A percentile compares a stretch with the other conserved stretches of the same genome.
Evolutionary conservation across 768 basidiomycete species (phyloP).

Genomic region (Fomitopsis serialis): DNA sequence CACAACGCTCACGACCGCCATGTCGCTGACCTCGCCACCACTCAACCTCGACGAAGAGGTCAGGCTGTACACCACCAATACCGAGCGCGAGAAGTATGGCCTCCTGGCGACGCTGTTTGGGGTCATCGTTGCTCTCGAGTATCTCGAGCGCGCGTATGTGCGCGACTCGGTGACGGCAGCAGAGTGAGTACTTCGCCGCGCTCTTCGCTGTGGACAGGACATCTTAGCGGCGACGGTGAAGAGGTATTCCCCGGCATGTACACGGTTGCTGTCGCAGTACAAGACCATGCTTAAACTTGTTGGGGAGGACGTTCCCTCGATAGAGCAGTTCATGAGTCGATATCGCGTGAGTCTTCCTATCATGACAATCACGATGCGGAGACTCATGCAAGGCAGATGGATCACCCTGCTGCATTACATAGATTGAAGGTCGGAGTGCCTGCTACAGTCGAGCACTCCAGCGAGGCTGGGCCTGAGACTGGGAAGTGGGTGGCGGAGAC

Average conservation of each 20-base stretch:
- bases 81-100: constrained; percentile 85
- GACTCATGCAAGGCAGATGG: constrained; percentile 58
- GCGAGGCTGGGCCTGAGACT: constrained; percentile 87
- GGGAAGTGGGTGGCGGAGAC: constrained; percentile 98
- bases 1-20: constrained; percentile 10
- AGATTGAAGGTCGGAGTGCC: constrained; percentile 89
- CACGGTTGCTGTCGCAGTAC: constrained; percentile 90
- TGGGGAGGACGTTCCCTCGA: constrained; percentile 74
- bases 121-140: constrained; percentile 87
- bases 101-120: constrained; percentile 87
- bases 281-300: constrained; percentile 97
- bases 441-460: constrained; percentile 93
- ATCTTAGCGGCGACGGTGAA: constrained; percentile 29
- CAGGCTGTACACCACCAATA: constrained; percentile 79
- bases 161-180: constrained; percentile 86
- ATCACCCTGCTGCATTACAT: constrained; percentile 88
- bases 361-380: neutral
- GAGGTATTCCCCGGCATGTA: constrained; percentile 97
- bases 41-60: constrained; percentile 88
- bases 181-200: constrained; percentile 53
- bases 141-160: constrained; percentile 93
- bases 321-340: constrained; percentile 88
- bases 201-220: constrained; percentile 10
- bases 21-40: constrained; percentile 25
- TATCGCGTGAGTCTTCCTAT: constrained; percentile 51